Base-by-base conservation (phyloP, 2,329 filamentous ascomycete species). In the Dichotomopilus funicola region DNA sequence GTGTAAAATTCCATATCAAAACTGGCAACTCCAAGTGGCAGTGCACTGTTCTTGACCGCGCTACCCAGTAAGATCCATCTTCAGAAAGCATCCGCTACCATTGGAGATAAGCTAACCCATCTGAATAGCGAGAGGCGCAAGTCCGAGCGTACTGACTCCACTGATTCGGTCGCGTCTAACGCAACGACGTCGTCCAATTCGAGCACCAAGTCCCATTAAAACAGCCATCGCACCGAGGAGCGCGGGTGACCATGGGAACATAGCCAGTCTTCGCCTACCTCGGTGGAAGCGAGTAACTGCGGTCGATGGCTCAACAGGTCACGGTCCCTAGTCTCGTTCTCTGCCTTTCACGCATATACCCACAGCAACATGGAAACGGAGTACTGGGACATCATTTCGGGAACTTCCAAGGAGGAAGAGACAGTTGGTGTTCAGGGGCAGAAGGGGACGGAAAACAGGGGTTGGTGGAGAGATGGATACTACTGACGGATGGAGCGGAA, bases 1-100 rank as follows among this genome's bases (percentile, higher is more conserved):
- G 69, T 56, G 70, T 78, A 69, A 71, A 71, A 66, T 78, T 78
- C 68, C 65, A 73, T 47, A 72, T 78, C 67, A 72, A 71, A 67
- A 69, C 75, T 42, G 74, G 74, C 57, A 67, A 56, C 47, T 61
- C 62, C 58, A 68, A 67, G 63, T 71, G 70, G 62, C 59, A 67
- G 48, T 77, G 75, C 66, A 71, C 70, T 19, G 64, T 78, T 5
- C 70, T 76, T 58, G 74, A 78, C 65, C 73, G 75, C 54, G 56
- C 63, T 59, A 53, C 66, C 10, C 75, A 77, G 76, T 78, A 72
- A 59, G 75, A 68, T 33, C 33, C 40, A 12, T 3, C 27, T 27
- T 10, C 11, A 4, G 45, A 51, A n/a, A 6, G 49, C 41, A 38
- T 38, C 8, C 37, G 8, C 37, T 38, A 38, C 12, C 37, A 8